These are phyloP conservation scores for Penicillium sp. DNA, from an alignment of 2,329 filamentous ascomycete species.

Conservation along the genomic window DNA sequence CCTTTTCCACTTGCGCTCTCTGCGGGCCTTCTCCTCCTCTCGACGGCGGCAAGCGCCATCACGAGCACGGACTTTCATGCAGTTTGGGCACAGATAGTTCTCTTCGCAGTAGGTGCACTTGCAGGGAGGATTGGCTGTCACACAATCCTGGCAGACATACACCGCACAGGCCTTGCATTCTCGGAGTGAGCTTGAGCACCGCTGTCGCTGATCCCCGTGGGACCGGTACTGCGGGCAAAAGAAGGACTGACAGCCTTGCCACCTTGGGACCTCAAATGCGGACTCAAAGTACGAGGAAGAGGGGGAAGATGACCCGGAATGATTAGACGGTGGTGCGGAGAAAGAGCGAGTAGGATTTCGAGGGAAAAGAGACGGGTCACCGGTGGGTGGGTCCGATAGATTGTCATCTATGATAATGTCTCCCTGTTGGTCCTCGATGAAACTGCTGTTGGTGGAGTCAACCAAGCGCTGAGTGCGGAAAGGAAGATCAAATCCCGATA, in stretches of 20 bases:
- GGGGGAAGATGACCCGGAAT: slow-evolving; percentile 43
- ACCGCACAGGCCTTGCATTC: slow-evolving; percentile 50
- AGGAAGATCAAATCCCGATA: slow-evolving; percentile 29
- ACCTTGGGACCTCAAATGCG: slow-evolving; percentile 37
- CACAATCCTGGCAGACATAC: slow-evolving; percentile 49
- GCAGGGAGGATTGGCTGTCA: slow-evolving; percentile 42
- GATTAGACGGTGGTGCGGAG: slow-evolving; percentile 42
- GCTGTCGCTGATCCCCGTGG: slow-evolving; percentile 47
- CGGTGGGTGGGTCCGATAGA: slow-evolving; percentile 19
- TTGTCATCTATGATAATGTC: slow-evolving; percentile 28
- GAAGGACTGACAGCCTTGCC: slow-evolving; percentile 52
- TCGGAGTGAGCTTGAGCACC: slow-evolving; percentile 44
- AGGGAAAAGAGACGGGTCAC: slow-evolving; percentile 21
- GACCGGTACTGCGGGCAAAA: slow-evolving; percentile 48
- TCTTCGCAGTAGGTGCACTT: slow-evolving; percentile 46
- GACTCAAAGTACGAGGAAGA: slow-evolving; percentile 40
- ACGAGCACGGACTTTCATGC: slow-evolving; percentile 38
- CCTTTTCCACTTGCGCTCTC: slow-evolving; percentile 42
- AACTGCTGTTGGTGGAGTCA: slow-evolving; percentile 37
- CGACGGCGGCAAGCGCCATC: slow-evolving; percentile 42
- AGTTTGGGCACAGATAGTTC: slow-evolving; percentile 48
- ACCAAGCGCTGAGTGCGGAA: slow-evolving; percentile 31
- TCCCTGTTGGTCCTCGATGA: slow-evolving; percentile 34
- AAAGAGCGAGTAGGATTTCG: slow-evolving; percentile 36
- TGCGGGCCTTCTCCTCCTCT: slow-evolving; percentile 40